Conservation (phyloP, 148 eudicot genomes). For the Amaranthus palmeri region DNA sequence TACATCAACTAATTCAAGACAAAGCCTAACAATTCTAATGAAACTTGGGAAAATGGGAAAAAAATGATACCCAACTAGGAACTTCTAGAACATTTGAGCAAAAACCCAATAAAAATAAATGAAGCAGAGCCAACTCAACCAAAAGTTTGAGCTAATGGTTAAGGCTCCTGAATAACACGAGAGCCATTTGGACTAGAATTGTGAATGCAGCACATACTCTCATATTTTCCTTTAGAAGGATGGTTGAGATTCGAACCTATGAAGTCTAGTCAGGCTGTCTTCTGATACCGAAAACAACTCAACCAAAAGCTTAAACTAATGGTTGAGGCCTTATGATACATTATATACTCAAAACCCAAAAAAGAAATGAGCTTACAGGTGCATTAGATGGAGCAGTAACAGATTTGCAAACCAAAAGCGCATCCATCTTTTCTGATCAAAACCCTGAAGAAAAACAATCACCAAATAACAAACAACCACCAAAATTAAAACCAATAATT, state of each 20-base stretch:
- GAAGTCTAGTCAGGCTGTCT: too few species aligned
- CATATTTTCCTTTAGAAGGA: too few species aligned
- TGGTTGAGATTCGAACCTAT: too few species aligned
- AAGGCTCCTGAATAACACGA: too few species aligned
- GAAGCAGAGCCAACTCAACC: too few species aligned
- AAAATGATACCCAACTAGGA: not conserved
- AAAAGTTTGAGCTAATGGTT: too few species aligned
- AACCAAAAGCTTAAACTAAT: not conserved
- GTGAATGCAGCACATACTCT: too few species aligned
- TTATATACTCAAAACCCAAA: not conserved
- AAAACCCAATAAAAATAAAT: not conserved
- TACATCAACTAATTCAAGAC: not conserved
- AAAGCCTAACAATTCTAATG: not conserved
- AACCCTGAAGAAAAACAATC: not conserved
- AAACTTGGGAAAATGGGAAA: not conserved
- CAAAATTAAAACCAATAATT: not conserved
- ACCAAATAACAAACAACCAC: not conserved
- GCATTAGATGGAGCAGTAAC: slow-evolving; percentile 19
- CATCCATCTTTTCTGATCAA: slow-evolving; percentile 23
- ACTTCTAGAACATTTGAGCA: not conserved
- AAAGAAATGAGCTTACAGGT: slow-evolving; percentile 18
- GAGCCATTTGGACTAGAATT: too few species aligned
- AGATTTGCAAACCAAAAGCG: slow-evolving; percentile 27
- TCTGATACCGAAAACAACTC: not conserved
- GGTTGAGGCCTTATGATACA: not conserved